Conservation (phyloP, 202 grass and related monocot species). For the Zoysia matrella region DNA sequence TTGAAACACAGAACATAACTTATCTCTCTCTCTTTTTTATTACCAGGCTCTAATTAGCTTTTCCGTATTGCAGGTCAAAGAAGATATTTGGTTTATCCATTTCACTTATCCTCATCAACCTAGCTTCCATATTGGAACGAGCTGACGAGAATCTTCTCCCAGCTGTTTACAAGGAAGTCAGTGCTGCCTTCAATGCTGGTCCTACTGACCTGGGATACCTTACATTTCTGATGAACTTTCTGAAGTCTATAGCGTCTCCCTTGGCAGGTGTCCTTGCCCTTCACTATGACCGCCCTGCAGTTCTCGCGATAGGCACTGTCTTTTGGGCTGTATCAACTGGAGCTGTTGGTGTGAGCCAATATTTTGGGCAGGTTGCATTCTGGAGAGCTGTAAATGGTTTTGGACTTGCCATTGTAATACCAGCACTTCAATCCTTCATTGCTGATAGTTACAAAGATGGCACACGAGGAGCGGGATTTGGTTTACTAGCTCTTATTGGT, state of each 20-base stretch:
- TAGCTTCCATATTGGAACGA: constrained; percentile 88
- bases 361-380: constrained; percentile 79
- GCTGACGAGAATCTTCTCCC: constrained; percentile 97
- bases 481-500: constrained; percentile 75
- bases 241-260: constrained; percentile 86
- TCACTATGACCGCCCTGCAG: constrained; percentile 75
- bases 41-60: constrained; percentile 3
- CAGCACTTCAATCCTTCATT: constrained; percentile 23
- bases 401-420: constrained; percentile 93
- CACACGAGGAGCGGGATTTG: constrained; percentile 76
- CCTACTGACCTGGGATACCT: constrained; percentile 94
- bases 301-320: constrained; percentile 75
- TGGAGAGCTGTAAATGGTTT: constrained; percentile 95
- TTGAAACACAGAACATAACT: neutral
- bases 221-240: constrained; percentile 93
- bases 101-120: constrained; percentile 93
- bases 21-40: constrained; percentile 4
- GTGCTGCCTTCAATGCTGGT: constrained; percentile 79
- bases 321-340: constrained; percentile 94
- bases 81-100: constrained; percentile 84
- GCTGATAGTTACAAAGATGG: constrained; percentile 96
- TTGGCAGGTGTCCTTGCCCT: constrained; percentile 86
- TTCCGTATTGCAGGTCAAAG: constrained; percentile 62
- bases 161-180: constrained; percentile 99
- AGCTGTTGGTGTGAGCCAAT: constrained; percentile 78